Base-by-base conservation (phyloP, 805 yeast species). In the Candida insectalens region DNA sequence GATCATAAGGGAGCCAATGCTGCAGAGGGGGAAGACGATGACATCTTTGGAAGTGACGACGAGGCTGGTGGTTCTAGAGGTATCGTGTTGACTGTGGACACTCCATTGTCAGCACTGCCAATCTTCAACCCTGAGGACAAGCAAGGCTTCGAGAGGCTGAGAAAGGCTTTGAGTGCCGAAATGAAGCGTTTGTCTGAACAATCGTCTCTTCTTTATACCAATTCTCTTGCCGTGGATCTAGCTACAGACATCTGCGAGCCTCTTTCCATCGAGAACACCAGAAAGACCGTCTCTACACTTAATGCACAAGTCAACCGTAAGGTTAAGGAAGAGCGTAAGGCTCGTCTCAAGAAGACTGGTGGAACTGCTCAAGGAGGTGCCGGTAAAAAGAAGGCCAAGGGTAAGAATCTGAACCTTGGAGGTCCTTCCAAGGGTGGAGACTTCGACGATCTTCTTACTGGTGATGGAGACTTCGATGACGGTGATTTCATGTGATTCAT, bases 321-420 rank as follows among this genome's bases (percentile, higher is more conserved):
- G 63, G 85, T 79, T 58, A 80, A 78, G 54, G 81, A 80, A 36
- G 97, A 89, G 63, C 83, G 96, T 67, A 83, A 74, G 50, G 85
- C 83, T 18, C 77, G 96, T 57, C 63, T 83, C 49, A 73, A 81
- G 47, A 80, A 77, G 55, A 69, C 83, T 36, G 89, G 92, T 41
- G 92, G 89, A 43, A 82, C 94, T 19, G 74, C 89, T 26, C 73
- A 84, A 17, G 94, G 94, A 49, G 96, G 96, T 55, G 92, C 94
- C 25, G 94, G 95, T 60, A 87, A 88, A 72, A 81, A 82, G 74
- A 89, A 88, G 74, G 95, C 85, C 38, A 81, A 82, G 60, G 40
- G 42, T 19, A 80, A 83, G 37, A 70, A 75, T 36, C 80, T 84
- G 29, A 80, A 78, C 55, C 65, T 82, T 34, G 74, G 73, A 32